These are phyloP conservation scores for Phialocephala subalpina DNA, from an alignment of 2,329 filamentous ascomycete species.

Conservation along the genomic window DNA sequence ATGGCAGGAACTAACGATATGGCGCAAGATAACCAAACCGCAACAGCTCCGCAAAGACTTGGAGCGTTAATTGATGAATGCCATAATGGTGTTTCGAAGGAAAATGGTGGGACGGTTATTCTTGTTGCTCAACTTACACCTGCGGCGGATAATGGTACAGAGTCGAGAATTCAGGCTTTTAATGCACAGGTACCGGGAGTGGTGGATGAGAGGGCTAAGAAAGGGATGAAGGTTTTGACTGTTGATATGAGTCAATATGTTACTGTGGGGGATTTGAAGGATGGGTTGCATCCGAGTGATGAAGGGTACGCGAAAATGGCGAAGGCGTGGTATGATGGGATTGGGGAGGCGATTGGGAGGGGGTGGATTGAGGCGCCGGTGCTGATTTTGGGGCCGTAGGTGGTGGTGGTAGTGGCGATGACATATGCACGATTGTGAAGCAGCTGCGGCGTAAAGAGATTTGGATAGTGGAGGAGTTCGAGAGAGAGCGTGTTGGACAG, in stretches of 20 bases:
- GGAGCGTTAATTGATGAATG: conserved; percentile 45
- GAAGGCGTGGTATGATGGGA: conserved; percentile 19
- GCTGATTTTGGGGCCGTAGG: not conserved
- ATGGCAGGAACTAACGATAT: conserved; percentile 47
- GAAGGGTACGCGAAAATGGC: conserved; percentile 31
- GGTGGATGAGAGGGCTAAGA: conserved; percentile 9
- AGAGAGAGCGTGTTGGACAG: no score
- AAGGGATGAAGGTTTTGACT: conserved; percentile 20
- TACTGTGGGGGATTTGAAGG: conserved; percentile 17
- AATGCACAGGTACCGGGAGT: conserved; percentile 27
- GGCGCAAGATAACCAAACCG: conserved; percentile 33
- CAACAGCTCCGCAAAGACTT: conserved; percentile 45
- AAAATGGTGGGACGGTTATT: conserved; percentile 41
- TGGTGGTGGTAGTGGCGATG: no score
- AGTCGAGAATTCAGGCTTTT: conserved; percentile 20
- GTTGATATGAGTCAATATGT: conserved; percentile 30
- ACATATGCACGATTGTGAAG: no score
- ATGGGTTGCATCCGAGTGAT: conserved; percentile 34
- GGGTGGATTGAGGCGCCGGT: not conserved
- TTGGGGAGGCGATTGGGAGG: conserved; percentile 2
- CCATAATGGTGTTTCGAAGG: conserved; percentile 37
- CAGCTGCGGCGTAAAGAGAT: no score
- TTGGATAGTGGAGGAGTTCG: no score
- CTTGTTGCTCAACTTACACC: conserved; percentile 48
- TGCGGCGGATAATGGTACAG: not conserved